Conservation (phyloP, 208 protist genomes). For the Borovskyia barvae region DNA sequence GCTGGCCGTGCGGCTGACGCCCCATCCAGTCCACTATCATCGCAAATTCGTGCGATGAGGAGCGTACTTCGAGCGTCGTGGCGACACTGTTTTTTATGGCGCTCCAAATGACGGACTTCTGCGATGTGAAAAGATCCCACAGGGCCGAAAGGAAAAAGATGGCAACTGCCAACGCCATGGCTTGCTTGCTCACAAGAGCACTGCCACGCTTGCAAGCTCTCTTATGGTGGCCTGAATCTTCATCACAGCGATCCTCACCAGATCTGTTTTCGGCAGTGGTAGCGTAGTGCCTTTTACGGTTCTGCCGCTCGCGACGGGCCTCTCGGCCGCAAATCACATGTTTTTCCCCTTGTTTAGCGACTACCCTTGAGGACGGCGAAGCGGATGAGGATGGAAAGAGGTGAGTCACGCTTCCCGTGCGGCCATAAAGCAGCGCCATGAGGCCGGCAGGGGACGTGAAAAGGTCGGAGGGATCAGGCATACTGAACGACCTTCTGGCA, state of each 20-base stretch:
- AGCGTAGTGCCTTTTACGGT: neutral
- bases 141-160: slow-evolving; percentile 65
- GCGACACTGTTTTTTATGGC: slow-evolving; percentile 52
- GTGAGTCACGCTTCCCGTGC: slow-evolving; percentile 14
- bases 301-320: slow-evolving; percentile 11
- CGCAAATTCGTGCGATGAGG: slow-evolving; percentile 79
- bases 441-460: slow-evolving; percentile 67
- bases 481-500: slow-evolving; percentile 15
- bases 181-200: slow-evolving; percentile 40
- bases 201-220: neutral
- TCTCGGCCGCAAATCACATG: neutral
- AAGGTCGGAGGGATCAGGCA: slow-evolving; percentile 38
- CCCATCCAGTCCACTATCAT: slow-evolving; percentile 92
- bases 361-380: neutral
- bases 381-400: too few species aligned
- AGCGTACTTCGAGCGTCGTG: slow-evolving; percentile 84
- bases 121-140: slow-evolving; percentile 64
- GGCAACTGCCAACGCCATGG: slow-evolving; percentile 43
- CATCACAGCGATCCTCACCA: neutral
- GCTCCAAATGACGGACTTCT: slow-evolving; percentile 41
- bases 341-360: neutral
- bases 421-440: slow-evolving; percentile 64
- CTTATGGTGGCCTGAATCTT: neutral
- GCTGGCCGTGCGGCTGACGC: slow-evolving; percentile 55
- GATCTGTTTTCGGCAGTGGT: neutral